Conservation (phyloP, 352 stramenopile genomes). For the Phytophthora vignae region DNA sequence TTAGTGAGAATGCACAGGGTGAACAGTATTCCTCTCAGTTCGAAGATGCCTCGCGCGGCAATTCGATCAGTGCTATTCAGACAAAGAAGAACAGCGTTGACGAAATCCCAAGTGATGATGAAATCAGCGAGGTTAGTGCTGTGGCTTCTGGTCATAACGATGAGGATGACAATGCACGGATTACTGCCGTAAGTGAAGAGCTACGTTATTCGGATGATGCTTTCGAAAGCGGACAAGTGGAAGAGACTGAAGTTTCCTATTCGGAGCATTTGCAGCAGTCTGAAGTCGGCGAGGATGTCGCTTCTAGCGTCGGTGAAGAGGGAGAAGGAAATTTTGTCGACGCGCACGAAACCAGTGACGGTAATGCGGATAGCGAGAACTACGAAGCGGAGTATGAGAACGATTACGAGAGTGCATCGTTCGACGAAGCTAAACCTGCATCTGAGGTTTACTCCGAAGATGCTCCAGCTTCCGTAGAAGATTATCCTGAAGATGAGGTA, state of each 20-base stretch:
- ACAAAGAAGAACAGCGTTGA: not conserved
- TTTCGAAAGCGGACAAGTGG: slow-evolving; percentile 24
- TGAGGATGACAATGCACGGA: slow-evolving; percentile 17
- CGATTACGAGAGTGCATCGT: too few species aligned
- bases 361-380: too few species aligned
- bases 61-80: not conserved
- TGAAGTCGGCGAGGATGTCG: slow-evolving; percentile 15
- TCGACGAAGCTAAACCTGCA: too few species aligned
- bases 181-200: slow-evolving; percentile 2
- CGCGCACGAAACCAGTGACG: too few species aligned
- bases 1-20: not conserved
- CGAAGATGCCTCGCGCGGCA: not conserved
- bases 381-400: too few species aligned
- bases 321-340: too few species aligned
- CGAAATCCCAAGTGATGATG: slow-evolving; percentile 14
- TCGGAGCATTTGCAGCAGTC: not conserved
- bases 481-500: too few species aligned
- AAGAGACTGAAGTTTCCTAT: slow-evolving; percentile 6
- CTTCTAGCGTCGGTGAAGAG: too few species aligned
- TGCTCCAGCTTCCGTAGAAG: too few species aligned
- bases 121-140: slow-evolving; percentile 2
- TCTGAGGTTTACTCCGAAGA: too few species aligned
- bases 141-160: not conserved
- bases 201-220: slow-evolving; percentile 33
- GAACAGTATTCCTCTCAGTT: not conserved